Base-by-base conservation (phyloP, 805 yeast species). In the Metschnikowia gruessii region DNA sequence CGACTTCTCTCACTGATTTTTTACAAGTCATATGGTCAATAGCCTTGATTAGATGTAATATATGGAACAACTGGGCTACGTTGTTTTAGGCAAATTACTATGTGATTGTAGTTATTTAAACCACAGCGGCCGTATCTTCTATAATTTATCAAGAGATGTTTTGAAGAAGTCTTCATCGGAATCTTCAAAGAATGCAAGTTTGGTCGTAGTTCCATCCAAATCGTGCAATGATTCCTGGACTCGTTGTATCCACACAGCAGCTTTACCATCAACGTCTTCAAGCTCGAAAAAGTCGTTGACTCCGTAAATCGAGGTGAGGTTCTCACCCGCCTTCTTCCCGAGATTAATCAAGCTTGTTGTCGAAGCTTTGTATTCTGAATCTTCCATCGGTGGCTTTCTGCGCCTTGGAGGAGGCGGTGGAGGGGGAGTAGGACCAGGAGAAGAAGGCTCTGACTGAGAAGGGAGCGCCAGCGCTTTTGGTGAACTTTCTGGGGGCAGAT, bases 201-300 rank as follows among this genome's bases (percentile, higher is more conserved):
- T 62, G 7, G 70, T 63, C 18, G 57, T 51, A 8, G 68, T 57
- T 11, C 61, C 62, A 33, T 62, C 64, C 40, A 69, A 54, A 15
- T 37, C 50, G 33, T 62, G 62, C n/a, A 67, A 47, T 4, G 68
- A 64, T 7, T 52, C 49, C 18, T 65, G 53, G 12, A 69, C 62
- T 41, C 72, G 53, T 38, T 60, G 61, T 24, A 72, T 61, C 72
- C 75, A 72, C 29, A 51, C 51, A 0, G 73, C 70, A 3, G 76
- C 77, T 34, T 54, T 61, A 37, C 50, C 57, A 50, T 72, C 77
- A 35, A 59, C 56, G 33, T 66, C 70, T 45, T 68, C 70, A 40
- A 69, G 53, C 34, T 69, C 71, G 48, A 54, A 54, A 31, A 54
- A 60, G 29, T 59, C 56, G 12, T 60, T 61, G 9, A 61, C 59